phyloP scores from a whole-genome alignment of 768 basidiomycete genomes.

The Tricholoma terreum region DNA sequence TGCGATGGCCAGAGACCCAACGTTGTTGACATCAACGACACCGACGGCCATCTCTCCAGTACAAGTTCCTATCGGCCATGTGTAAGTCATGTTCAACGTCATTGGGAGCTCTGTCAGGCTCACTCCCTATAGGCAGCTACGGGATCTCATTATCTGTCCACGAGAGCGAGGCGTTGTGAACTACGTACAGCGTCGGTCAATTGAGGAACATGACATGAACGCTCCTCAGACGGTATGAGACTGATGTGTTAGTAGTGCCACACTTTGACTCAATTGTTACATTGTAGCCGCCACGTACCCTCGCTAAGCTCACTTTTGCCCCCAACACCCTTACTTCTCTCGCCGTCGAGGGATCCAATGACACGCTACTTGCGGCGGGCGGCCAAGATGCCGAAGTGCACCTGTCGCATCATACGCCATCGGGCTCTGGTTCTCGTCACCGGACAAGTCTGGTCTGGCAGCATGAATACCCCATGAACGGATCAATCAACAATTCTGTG shows the following conservation, averaged over 20 bases:
- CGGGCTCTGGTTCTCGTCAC: slow-evolving; percentile 21
- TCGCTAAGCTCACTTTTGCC: slow-evolving; percentile 54
- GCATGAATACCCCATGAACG: slow-evolving; percentile 48
- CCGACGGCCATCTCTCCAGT: slow-evolving; percentile 43
- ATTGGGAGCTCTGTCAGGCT: slow-evolving; percentile 6
- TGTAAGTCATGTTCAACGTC: slow-evolving; percentile 39
- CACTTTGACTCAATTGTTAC: slow-evolving; percentile 4
- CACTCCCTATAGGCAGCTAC: slow-evolving; percentile 62
- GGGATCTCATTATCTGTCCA: slow-evolving; percentile 77
- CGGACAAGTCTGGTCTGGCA: slow-evolving; percentile 46
- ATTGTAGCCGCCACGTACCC: slow-evolving; percentile 39
- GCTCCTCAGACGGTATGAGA: slow-evolving; percentile 43
- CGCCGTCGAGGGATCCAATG: slow-evolving; percentile 45
- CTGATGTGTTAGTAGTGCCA: slow-evolving; percentile 7
- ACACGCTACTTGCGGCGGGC: slow-evolving; percentile 70
- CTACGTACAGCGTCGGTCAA: slow-evolving; percentile 51
- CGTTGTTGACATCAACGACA: slow-evolving; percentile 39
- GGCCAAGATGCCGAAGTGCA: slow-evolving; percentile 73
- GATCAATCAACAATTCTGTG: slow-evolving; percentile 84
- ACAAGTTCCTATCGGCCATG: slow-evolving; percentile 56
- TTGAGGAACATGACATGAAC: slow-evolving; percentile 61
- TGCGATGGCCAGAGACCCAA: slow-evolving; percentile 48
- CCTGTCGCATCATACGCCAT: slow-evolving; percentile 46
- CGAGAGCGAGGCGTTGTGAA: slow-evolving; percentile 61
- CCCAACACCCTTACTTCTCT: slow-evolving; percentile 66